Conservation (phyloP, 2,329 filamentous ascomycete species). For the Xylaria sp. region DNA sequence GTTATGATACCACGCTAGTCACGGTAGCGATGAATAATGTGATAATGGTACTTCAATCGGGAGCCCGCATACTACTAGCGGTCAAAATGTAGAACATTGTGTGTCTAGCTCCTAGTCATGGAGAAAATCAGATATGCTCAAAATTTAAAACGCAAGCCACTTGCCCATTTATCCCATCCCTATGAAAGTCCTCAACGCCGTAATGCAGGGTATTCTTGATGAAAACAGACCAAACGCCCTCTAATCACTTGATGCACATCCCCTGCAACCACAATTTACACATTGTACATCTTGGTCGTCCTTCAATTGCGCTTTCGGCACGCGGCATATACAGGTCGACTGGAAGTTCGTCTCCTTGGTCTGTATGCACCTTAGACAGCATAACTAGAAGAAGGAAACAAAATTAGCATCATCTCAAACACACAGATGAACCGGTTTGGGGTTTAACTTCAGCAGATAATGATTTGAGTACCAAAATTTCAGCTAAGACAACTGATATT, state of each 20-base stretch:
- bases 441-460: neutral
- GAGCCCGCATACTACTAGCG: neutral
- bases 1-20: constrained; percentile 34
- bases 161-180: constrained; percentile 9
- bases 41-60: constrained; percentile 7
- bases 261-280: constrained; percentile 92
- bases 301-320: constrained; percentile 89
- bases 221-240: constrained; percentile 39
- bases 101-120: constrained; percentile 6
- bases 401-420: constrained; percentile 23
- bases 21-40: constrained; percentile 9
- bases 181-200: constrained; percentile 42
- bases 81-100: neutral
- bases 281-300: constrained; percentile 92
- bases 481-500: neutral
- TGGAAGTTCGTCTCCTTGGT: constrained; percentile 99
- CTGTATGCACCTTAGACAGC: constrained; percentile 95
- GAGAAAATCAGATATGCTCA: neutral
- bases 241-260: constrained; percentile 86
- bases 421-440: neutral
- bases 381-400: constrained; percentile 67
- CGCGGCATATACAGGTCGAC: constrained; percentile 95
- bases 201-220: constrained; percentile 40
- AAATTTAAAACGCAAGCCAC: constrained; percentile 4
- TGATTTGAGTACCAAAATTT: neutral